phyloP scores from a whole-genome alignment of 257 asterid species.

The Capsicum rhomboideum region DNA sequence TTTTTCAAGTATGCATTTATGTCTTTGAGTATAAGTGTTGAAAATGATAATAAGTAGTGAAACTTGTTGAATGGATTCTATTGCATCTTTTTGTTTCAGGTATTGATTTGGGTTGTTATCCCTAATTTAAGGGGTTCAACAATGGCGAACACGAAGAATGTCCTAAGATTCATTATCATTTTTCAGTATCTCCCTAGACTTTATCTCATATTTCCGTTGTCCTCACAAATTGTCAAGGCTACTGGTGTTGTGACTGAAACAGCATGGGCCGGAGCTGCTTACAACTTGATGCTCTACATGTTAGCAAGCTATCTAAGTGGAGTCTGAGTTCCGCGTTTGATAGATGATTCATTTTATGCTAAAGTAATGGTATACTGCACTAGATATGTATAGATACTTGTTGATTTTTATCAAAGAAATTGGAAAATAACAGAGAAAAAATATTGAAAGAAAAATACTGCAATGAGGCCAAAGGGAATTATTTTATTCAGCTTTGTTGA shows the following conservation, averaged over 20 bases:
- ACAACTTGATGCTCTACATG: slow-evolving; percentile 88
- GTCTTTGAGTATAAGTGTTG: neutral
- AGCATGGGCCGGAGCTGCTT: slow-evolving; percentile 98
- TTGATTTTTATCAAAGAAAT: too few relatives aligned
- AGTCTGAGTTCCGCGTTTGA: neutral
- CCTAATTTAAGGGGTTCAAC: slow-evolving; percentile 63
- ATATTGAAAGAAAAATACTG: too few relatives aligned
- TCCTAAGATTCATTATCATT: slow-evolving; percentile 66
- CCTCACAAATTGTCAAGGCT: slow-evolving; percentile 75
- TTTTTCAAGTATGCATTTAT: neutral
- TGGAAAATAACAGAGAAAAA: too few relatives aligned
- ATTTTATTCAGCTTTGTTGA: too few relatives aligned
- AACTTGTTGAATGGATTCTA: neutral
- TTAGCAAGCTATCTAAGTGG: slow-evolving; percentile 87
- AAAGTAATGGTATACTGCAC: neutral
- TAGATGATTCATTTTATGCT: neutral
- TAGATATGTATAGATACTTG: neutral
- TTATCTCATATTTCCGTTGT: slow-evolving; percentile 68
- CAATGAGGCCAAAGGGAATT: too few relatives aligned
- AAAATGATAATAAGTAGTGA: neutral
- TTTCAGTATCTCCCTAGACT: slow-evolving; percentile 80
- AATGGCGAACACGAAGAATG: slow-evolving; percentile 76
- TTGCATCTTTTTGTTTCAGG: slow-evolving; percentile 25
- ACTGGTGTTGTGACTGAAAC: slow-evolving; percentile 90
- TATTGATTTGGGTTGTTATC: slow-evolving; percentile 55